These are phyloP conservation scores for Paramecium biaurelia DNA, from an alignment of 73 alveolate species.

Conservation along the genomic window DNA sequence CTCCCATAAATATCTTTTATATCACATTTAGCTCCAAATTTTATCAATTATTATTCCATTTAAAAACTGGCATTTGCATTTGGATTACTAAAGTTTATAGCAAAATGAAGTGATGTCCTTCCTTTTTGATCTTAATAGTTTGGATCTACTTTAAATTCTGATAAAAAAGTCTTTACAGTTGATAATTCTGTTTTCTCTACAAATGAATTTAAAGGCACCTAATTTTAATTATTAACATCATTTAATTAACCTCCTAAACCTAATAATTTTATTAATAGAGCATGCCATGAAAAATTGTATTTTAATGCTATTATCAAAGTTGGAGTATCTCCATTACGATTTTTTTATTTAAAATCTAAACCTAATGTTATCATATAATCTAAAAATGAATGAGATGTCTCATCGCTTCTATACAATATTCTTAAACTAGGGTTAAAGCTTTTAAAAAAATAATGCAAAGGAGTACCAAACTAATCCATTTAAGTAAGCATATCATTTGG, in stretches of 20 bases:
- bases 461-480: neutral
- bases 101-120: conserved; percentile 75
- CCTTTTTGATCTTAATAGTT: neutral
- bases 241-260: conserved; percentile 68
- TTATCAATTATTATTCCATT: conserved; percentile 71
- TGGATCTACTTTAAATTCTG: conserved; percentile 42
- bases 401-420: neutral
- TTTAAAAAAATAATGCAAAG: neutral
- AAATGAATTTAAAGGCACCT: conserved; percentile 60
- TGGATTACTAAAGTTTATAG: conserved; percentile 69
- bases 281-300: neutral
- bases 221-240: conserved; percentile 63
- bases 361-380: conserved; percentile 32
- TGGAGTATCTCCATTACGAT: conserved; percentile 53
- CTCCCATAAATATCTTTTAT: conserved; percentile 70
- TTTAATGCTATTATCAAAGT: neutral
- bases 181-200: conserved; percentile 56
- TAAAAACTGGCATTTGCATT: conserved; percentile 82
- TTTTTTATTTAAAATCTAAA: conserved; percentile 55
- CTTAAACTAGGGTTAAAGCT: neutral
- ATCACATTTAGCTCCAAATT: conserved; percentile 74
- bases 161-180: conserved; percentile 27
- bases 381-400: neutral
- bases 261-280: neutral
- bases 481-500: neutral